Base-by-base conservation (phyloP, 2,329 filamentous ascomycete species). In the Aspergillus sp. region DNA sequence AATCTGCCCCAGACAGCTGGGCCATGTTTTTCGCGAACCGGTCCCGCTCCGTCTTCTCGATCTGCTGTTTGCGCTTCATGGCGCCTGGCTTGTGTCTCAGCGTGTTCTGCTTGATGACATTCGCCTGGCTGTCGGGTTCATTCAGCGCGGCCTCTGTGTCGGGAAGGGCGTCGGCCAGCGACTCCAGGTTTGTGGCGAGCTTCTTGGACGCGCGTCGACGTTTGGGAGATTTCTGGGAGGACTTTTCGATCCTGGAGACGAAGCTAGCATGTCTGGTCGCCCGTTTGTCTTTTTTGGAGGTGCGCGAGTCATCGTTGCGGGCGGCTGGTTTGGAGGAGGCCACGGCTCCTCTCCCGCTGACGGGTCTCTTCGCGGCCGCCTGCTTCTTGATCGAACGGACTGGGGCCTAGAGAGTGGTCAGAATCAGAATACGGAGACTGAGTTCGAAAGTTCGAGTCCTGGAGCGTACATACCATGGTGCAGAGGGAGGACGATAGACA, bases 21-120 rank as follows among this genome's bases (percentile, higher is more conserved):
- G 83, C 88, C 71, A 96, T 69, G 54, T 86, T 95, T 53, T 71
- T 75, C 24, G 78, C 80, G 55, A 96, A 95, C 39, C 89, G 69
- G 57, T 86, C 78, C 64, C 83, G 81, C 71, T 96, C 89, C 37
- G 75, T 68, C 57, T 68, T 76, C 36, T 94, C 83, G 19, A 96
- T 53, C 59, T 72, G 80, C 62, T 86, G 83, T 63, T 86, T 91
- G 52, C 75, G 71, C 72, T 86, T 93, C 63, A 88, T 70, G 14
- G 86, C 85, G 1, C 89, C 89, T 2, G 78, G 84, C 33, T 78
- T 69, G 41, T 74, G 80, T 60, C 74, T 80, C 49, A 96, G 51
- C 39, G 81, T 89, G 65, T 77, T 81, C 44, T 84, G 80, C 39
- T 74, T 69, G 31, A 91, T 75, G 47, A 91, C 72, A 47, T 80